These are phyloP conservation scores for Lasiosphaeria hispida DNA, from an alignment of 495 filamentous ascomycete genomes.

Conservation along the genomic window DNA sequence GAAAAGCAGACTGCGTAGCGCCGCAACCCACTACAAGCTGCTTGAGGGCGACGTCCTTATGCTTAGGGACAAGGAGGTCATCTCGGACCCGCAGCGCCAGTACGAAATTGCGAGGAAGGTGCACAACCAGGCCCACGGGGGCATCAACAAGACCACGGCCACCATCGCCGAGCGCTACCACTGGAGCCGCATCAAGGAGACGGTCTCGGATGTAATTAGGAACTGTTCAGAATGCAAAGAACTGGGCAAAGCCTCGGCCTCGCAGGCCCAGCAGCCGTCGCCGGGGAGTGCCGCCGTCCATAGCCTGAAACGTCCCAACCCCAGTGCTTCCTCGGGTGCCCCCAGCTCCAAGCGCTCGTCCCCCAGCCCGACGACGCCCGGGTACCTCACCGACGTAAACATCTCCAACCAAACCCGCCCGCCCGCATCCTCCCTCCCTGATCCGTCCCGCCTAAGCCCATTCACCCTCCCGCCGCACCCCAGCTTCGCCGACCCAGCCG, in stretches of 20 bases:
- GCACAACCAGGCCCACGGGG: conserved; percentile 78
- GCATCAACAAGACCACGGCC: conserved; percentile 97
- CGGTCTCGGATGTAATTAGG: conserved; percentile 88
- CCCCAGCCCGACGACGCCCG: conserved; percentile 21
- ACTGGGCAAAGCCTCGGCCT: conserved; percentile 51
- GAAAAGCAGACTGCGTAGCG: conserved; percentile 88
- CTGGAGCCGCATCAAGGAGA: conserved; percentile 99
- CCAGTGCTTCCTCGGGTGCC: conserved; percentile 14
- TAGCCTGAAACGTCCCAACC: conserved; percentile 29
- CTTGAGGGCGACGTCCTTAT: conserved; percentile 77
- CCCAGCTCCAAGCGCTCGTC: conserved; percentile 31
- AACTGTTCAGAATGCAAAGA: conserved; percentile 92
- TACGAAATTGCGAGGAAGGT: conserved; percentile 81
- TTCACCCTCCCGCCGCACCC: conserved; percentile 27
- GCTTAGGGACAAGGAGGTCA: conserved; percentile 97
- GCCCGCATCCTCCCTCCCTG: conserved; percentile 30
- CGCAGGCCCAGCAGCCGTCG: conserved; percentile 18
- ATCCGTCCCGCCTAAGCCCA: conserved; percentile 22
- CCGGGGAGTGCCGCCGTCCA: conserved; percentile 6
- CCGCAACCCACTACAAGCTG: conserved; percentile 94
- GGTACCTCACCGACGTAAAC: conserved; percentile 1
- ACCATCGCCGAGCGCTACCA: conserved; percentile 92
- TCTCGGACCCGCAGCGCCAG: conserved; percentile 85
- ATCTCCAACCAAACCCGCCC: background rate
- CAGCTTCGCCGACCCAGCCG: conserved; percentile 35